These are phyloP conservation scores for Paraconiothyrium brasiliense DNA, from an alignment of 2,329 filamentous ascomycete species.

Conservation along the genomic window DNA sequence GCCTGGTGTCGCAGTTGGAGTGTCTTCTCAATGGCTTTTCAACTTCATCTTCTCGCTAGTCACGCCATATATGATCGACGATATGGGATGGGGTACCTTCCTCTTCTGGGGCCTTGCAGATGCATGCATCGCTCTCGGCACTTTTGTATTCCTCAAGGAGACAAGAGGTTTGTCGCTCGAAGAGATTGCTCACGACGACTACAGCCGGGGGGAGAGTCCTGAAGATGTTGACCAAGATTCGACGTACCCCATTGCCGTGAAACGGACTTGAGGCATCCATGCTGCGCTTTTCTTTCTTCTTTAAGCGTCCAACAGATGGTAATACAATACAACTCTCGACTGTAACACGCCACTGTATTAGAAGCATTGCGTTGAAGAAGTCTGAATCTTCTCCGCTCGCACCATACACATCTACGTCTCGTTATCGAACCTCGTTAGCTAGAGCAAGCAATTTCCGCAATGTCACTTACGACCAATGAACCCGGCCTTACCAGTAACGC, in stretches of 20 bases:
- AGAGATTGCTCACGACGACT: conserved; percentile 40
- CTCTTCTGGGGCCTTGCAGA: conserved; percentile 59
- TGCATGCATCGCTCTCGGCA: conserved; percentile 52
- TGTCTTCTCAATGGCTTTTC: conserved; percentile 61
- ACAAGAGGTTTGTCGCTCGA: conserved; percentile 49
- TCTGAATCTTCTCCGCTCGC: neutral
- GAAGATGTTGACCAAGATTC: conserved; percentile 14
- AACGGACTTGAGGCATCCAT: neutral
- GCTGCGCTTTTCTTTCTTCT: neutral
- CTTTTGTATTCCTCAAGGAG: conserved; percentile 51
- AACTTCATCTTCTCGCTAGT: conserved; percentile 61
- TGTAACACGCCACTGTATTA: neutral
- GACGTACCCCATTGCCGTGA: neutral
- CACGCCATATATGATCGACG: conserved; percentile 61
- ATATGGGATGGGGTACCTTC: conserved; percentile 58
- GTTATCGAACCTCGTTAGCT: neutral
- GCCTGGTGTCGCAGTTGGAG: conserved; percentile 60
- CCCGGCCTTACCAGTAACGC: neutral
- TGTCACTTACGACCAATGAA: neutral
- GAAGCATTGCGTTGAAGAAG: neutral
- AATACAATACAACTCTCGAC: neutral
- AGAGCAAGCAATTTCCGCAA: neutral
- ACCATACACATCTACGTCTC: neutral
- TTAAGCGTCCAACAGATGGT: neutral
- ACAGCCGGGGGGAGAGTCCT: conserved; percentile 13